Conservation (phyloP, 2,329 filamentous ascomycete genomes). For the Emergomyces pasteurianus region DNA sequence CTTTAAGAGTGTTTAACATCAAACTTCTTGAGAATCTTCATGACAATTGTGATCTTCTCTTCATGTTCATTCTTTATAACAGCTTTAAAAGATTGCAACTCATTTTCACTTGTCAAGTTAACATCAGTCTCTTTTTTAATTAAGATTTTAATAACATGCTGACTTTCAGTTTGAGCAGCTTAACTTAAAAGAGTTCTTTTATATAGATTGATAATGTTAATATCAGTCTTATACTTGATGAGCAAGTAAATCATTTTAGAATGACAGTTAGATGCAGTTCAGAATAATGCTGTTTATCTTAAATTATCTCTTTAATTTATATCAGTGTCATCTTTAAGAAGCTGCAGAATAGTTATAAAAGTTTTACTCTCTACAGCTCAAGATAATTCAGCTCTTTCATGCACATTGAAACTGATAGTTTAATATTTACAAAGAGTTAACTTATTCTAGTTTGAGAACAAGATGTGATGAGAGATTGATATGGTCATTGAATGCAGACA, state of each 20-base stretch:
- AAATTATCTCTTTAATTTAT: background rate
- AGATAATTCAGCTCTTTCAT: background rate
- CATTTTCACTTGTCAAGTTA: background rate
- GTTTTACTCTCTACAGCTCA: too few species aligned
- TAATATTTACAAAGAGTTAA: background rate
- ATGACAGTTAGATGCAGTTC: background rate
- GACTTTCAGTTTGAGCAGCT: background rate
- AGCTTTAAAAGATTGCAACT: background rate
- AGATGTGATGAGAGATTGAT: background rate
- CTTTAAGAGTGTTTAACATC: background rate
- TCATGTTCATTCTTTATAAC: background rate
- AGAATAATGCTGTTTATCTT: background rate
- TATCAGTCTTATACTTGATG: background rate
- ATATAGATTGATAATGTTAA: background rate
- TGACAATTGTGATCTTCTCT: background rate
- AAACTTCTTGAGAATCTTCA: background rate
- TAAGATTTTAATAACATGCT: background rate
- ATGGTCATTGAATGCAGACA: too few species aligned
- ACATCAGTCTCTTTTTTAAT: background rate
- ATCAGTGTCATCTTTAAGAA: background rate
- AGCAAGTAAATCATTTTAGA: background rate
- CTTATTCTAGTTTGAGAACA: background rate
- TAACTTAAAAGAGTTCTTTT: background rate
- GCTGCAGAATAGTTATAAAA: background rate
- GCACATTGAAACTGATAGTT: background rate